phyloP scores from a whole-genome alignment of 345 rosid genomes.

The Lepidium africanum region DNA sequence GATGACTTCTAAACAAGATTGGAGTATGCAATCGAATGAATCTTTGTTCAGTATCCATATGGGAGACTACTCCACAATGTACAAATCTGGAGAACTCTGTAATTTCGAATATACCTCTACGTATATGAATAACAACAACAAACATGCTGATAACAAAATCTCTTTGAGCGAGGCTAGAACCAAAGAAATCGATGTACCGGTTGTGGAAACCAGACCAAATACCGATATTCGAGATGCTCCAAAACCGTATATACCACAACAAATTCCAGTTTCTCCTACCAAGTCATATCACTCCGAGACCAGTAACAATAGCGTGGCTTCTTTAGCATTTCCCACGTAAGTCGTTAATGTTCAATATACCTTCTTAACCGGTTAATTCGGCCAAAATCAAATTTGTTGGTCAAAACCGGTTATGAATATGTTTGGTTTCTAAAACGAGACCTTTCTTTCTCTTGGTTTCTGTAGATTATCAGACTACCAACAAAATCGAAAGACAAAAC shows the following conservation, averaged over 20 bases:
- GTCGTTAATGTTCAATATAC: neutral
- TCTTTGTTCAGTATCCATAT: conserved; percentile 79
- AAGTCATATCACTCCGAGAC: conserved; percentile 17
- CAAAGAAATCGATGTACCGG: neutral
- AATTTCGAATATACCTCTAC: conserved; percentile 39
- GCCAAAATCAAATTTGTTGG: neutral
- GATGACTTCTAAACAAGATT: conserved; percentile 46
- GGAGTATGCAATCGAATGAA: conserved; percentile 86
- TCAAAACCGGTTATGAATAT: neutral
- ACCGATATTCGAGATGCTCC: neutral
- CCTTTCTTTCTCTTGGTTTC: neutral
- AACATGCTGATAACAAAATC: neutral
- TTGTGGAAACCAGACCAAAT: neutral
- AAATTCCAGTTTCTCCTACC: neutral
- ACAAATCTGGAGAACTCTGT: conserved; percentile 64
- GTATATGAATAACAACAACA: neutral
- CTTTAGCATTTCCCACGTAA: conserved; percentile 28
- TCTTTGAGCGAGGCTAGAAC: neutral
- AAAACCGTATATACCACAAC: conserved; percentile 1
- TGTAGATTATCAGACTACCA: conserved; percentile 16
- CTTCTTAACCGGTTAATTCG: neutral
- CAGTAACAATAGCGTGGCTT: conserved; percentile 12
- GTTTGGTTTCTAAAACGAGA: neutral
- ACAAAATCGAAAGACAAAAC: neutral
- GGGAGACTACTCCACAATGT: conserved; percentile 51